Evolutionary conservation across 2,329 filamentous ascomycete genomes (phyloP).

Genomic region (Xylaria hypoxylon): DNA sequence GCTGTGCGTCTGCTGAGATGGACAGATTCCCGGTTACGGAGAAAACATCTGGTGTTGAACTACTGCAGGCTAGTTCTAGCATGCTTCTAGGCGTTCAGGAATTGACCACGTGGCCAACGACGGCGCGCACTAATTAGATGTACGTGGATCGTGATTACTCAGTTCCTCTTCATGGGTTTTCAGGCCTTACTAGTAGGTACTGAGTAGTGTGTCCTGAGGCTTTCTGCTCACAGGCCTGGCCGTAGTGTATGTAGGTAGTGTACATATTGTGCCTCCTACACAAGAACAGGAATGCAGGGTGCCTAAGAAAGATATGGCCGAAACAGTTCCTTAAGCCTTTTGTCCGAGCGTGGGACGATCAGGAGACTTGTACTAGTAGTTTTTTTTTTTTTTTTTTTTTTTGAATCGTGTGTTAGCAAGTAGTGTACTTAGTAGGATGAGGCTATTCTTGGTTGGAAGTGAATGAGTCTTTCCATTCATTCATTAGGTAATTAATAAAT

Average conservation of each 20-base stretch:
- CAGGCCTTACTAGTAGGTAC: no score
- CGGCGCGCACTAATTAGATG: conserved; percentile 14
- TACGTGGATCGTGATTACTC: background rate
- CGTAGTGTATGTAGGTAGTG: background rate
- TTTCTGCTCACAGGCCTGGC: background rate
- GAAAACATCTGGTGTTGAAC: conserved; percentile 30
- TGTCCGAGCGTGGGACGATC: conserved; percentile 33
- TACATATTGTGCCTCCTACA: background rate
- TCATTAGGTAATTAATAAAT: background rate
- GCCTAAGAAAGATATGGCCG: conserved; percentile 21
- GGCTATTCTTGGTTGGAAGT: conserved; percentile 1
- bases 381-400: no score
- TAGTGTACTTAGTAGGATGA: conserved; percentile 12
- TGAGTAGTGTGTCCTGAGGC: background rate
- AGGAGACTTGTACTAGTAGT: conserved; percentile 29
- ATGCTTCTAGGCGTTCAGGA: conserved; percentile 6
- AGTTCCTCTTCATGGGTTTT: background rate
- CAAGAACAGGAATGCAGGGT: conserved; percentile 12
- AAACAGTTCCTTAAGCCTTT: conserved; percentile 21
- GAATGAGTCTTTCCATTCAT: background rate
- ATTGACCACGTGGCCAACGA: conserved; percentile 29
- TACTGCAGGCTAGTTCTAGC: conserved; percentile 29
- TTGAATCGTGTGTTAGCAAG: conserved; percentile 22
- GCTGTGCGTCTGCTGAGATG: conserved; percentile 22
- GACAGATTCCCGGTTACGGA: conserved; percentile 19